phyloP scores from a whole-genome alignment of 768 basidiomycete genomes.

The Lentinus brumalis region DNA sequence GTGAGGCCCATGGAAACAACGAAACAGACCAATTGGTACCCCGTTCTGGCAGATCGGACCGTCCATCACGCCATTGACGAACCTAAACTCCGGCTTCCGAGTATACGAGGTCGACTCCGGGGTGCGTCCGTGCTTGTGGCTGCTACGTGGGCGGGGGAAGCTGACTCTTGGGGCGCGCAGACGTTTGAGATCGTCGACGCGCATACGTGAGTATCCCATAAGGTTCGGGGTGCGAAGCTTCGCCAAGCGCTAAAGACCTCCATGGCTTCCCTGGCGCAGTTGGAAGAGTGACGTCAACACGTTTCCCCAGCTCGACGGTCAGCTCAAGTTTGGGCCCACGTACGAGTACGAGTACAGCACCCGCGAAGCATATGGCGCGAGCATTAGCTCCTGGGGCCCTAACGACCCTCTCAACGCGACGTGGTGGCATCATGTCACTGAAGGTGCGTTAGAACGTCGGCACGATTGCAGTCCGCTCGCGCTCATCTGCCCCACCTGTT shows the following conservation, averaged over 20 bases:
- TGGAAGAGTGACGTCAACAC: constrained; percentile 66
- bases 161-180: constrained; percentile 34
- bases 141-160: background rate
- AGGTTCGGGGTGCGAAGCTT: background rate
- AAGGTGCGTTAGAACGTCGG: constrained; percentile 45
- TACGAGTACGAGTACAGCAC: constrained; percentile 69
- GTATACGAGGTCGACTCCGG: constrained; percentile 72
- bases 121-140: constrained; percentile 40
- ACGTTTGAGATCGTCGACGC: constrained; percentile 81
- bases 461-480: background rate
- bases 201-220: constrained; percentile 56
- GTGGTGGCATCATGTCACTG: constrained; percentile 82
- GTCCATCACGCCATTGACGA: constrained; percentile 67
- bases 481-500: background rate
- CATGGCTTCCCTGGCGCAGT: constrained; percentile 34
- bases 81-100: constrained; percentile 76
- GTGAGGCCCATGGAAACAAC: background rate
- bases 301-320: constrained; percentile 59
- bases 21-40: background rate
- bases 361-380: constrained; percentile 63
- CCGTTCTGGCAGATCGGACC: constrained; percentile 54
- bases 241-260: background rate
- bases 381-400: constrained; percentile 56
- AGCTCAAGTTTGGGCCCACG: constrained; percentile 58
- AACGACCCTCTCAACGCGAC: constrained; percentile 77